Percentiles rank a stretch among this genome's conserved stretches.
phyloP scores from a whole-genome alignment of 345 rosid genomes.

The Abelmoschus esculentus region DNA sequence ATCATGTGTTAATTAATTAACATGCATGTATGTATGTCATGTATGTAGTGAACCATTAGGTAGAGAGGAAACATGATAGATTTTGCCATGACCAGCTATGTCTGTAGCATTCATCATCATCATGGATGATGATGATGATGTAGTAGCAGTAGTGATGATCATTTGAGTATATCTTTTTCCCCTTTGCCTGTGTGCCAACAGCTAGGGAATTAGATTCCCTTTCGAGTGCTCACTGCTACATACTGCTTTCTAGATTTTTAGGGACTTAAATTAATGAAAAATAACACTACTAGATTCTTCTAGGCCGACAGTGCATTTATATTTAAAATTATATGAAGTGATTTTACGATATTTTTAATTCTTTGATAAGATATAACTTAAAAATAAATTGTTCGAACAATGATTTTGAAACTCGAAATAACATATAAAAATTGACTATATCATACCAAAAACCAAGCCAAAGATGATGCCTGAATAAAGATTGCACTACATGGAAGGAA shows the following conservation, averaged over 20 bases:
- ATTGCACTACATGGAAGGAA: not conserved
- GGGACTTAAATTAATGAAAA: not conserved
- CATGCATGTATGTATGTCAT: not conserved
- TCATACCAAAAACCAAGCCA: not conserved
- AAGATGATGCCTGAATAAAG: not conserved
- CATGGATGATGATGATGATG: not conserved
- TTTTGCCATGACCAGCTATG: constrained; percentile 25
- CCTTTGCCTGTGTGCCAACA: constrained; percentile 9
- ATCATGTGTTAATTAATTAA: not conserved
- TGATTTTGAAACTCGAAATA: not conserved
- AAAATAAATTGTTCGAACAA: too few species aligned
- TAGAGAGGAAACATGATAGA: constrained; percentile 22
- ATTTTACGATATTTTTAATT: too few species aligned
- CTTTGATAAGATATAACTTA: too few species aligned
- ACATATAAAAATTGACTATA: not conserved
- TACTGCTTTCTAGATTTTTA: not conserved
- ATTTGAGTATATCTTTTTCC: not conserved
- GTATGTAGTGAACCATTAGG: not conserved
- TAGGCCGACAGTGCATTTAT: too few species aligned
- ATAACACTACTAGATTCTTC: not conserved
- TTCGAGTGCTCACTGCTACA: constrained; percentile 4
- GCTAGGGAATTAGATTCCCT: constrained; percentile 39
- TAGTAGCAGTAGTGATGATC: not conserved
- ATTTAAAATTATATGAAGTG: too few species aligned
- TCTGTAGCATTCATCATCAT: not conserved